Evolutionary conservation across 2,329 filamentous ascomycete genomes (phyloP).

Genomic region (Aspergillus udagawae): DNA sequence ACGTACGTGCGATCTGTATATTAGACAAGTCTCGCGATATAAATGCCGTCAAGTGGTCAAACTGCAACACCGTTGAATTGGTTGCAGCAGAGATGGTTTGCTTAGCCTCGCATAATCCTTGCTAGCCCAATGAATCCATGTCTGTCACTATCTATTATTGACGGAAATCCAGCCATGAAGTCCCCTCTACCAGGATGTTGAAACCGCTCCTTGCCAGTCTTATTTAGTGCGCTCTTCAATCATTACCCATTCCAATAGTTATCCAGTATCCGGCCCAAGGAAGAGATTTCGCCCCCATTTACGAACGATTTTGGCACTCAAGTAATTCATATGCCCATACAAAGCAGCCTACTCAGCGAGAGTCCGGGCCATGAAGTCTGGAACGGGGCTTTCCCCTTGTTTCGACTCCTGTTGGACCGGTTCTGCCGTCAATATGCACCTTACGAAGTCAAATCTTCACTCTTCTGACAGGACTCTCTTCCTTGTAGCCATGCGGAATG

Average conservation of each 20-base stretch:
- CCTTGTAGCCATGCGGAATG: background rate
- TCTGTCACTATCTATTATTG: background rate
- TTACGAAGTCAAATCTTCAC: background rate
- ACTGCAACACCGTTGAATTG: background rate
- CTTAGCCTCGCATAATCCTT: background rate
- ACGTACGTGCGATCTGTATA: background rate
- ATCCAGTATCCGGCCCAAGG: background rate
- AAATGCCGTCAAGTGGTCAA: background rate
- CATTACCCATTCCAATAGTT: background rate
- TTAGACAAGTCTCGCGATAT: background rate
- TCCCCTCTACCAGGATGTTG: background rate
- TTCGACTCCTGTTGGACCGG: background rate
- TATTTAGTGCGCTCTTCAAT: background rate
- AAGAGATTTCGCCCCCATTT: background rate
- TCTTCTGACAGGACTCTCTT: background rate
- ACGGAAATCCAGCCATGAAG: background rate
- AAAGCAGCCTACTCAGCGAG: background rate
- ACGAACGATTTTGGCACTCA: background rate
- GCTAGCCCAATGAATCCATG: background rate
- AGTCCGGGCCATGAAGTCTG: background rate
- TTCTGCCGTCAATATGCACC: background rate
- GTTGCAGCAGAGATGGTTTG: background rate
- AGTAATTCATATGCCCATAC: background rate
- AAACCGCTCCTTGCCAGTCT: background rate
- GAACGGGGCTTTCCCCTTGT: background rate